Evolutionary conservation across 2,329 filamentous ascomycete species (phyloP).

Genomic region (Colletotrichum tamarilloi): DNA sequence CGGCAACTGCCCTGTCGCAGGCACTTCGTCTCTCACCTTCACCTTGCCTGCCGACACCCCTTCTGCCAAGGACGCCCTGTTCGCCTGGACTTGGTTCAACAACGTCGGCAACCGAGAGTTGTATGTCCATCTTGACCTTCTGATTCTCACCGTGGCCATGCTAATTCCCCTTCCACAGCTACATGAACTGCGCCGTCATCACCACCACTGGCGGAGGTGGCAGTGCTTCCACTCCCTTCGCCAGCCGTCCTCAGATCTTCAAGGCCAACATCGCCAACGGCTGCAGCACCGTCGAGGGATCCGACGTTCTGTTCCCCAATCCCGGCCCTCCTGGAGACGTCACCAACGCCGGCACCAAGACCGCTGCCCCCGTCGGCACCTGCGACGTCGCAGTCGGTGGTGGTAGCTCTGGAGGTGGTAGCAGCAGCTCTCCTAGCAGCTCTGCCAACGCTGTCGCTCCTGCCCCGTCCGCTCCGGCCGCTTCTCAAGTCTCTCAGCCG

Average conservation of each 20-base stretch:
- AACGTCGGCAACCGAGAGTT: conserved; percentile 81
- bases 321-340: conserved; percentile 67
- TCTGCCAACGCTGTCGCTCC: conserved; percentile 32
- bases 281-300: conserved; percentile 68
- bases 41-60: conserved; percentile 73
- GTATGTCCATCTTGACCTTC: conserved; percentile 39
- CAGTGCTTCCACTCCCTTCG: conserved; percentile 52
- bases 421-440: conserved; percentile 17
- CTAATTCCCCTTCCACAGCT: conserved; percentile 47
- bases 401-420: conserved; percentile 39
- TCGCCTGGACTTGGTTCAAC: conserved; percentile 86
- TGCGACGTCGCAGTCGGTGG: conserved; percentile 50
- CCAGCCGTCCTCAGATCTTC: conserved; percentile 73
- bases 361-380: conserved; percentile 49
- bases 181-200: conserved; percentile 86
- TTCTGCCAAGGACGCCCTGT: conserved; percentile 66
- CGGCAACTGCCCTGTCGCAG: conserved; percentile 61
- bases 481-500: conserved; percentile 7
- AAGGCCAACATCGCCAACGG: conserved; percentile 73
- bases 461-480: conserved; percentile 37
- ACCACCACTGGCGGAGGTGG: conserved; percentile 62
- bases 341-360: conserved; percentile 48
- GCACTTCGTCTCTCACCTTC: conserved; percentile 69
- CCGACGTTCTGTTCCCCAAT: conserved; percentile 73
- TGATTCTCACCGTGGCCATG: not conserved